phyloP scores from a whole-genome alignment of 2,329 filamentous ascomycete species.

The Drechslerella coelobrocha region DNA sequence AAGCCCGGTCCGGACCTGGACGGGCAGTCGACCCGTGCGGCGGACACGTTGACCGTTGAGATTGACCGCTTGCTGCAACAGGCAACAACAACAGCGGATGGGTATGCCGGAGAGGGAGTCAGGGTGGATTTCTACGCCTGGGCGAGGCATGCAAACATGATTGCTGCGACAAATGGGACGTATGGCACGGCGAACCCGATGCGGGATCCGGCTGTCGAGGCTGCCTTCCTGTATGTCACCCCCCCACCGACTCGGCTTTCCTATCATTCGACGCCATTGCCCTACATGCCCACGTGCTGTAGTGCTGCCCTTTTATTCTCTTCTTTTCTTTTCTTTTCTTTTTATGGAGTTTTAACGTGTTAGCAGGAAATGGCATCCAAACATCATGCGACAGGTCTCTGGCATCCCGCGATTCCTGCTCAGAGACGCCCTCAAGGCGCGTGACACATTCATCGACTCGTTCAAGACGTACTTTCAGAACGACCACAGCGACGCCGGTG shows the following conservation, averaged over 20 bases:
- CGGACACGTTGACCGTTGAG: slow-evolving; percentile 9
- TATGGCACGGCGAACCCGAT: slow-evolving; percentile 49
- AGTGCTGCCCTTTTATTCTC: no score
- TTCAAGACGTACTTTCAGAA: slow-evolving; percentile 15
- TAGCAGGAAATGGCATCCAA: slow-evolving; percentile 10
- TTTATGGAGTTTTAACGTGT: background rate
- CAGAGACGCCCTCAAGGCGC: slow-evolving; percentile 11
- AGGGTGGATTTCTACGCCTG: slow-evolving; percentile 35
- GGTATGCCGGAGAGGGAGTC: background rate
- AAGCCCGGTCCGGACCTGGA: slow-evolving; percentile 40
- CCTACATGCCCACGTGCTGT: no score
- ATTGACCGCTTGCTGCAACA: slow-evolving; percentile 5
- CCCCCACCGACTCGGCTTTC: no score
- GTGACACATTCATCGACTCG: slow-evolving; percentile 12
- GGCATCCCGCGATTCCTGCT: slow-evolving; percentile 8
- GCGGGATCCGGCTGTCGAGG: slow-evolving; percentile 44
- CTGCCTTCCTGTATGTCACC: slow-evolving; percentile 39
- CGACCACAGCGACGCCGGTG: slow-evolving; percentile 25
- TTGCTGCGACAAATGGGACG: slow-evolving; percentile 42
- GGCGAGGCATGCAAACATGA: slow-evolving; percentile 44
- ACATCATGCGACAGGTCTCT: slow-evolving; percentile 9
- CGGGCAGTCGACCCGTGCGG: slow-evolving; percentile 14
- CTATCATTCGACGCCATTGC: background rate
- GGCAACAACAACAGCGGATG: no score
- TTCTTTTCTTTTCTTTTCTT: no score